Percentiles rank a stretch among this genome's conserved stretches.
Evolutionary conservation across 805 yeast species (phyloP).

Genomic region (Starmerella apicola): DNA sequence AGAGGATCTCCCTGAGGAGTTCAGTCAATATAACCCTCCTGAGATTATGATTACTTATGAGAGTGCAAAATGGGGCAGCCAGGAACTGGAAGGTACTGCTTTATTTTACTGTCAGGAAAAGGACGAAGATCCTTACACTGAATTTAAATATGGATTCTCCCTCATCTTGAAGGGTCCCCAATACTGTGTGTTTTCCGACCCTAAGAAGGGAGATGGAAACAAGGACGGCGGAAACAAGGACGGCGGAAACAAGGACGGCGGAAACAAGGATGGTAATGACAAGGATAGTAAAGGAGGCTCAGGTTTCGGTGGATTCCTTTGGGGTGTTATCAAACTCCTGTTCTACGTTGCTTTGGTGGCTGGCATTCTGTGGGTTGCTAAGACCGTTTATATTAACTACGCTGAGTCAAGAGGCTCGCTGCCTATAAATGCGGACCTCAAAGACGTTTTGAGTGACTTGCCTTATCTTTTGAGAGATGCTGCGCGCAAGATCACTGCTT

Average conservation of each 20-base stretch:
- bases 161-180: background rate
- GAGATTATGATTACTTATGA: constrained; percentile 23
- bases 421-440: constrained; percentile 37
- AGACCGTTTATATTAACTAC: constrained; percentile 65
- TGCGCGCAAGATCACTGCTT: constrained; percentile 52
- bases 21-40: background rate
- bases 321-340: constrained; percentile 78
- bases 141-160: background rate
- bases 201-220: background rate
- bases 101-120: constrained; percentile 3
- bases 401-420: constrained; percentile 55
- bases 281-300: constrained; percentile 30
- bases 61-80: constrained; percentile 62
- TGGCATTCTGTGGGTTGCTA: constrained; percentile 58
- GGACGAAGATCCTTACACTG: background rate
- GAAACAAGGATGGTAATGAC: too few relatives aligned
- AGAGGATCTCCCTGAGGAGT: constrained; percentile 21
- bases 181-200: background rate
- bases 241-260: too few relatives aligned
- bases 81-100: constrained; percentile 27
- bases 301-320: too few relatives aligned
- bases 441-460: constrained; percentile 48
- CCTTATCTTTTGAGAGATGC: constrained; percentile 65
- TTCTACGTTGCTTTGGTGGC: constrained; percentile 64
- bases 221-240: too few relatives aligned